A percentile compares a stretch with the other conserved stretches of the same genome.
These are phyloP conservation scores for Phaeodactylum tricornutum DNA, from an alignment of 108 stramenopile genomes.

Conservation along the genomic window DNA sequence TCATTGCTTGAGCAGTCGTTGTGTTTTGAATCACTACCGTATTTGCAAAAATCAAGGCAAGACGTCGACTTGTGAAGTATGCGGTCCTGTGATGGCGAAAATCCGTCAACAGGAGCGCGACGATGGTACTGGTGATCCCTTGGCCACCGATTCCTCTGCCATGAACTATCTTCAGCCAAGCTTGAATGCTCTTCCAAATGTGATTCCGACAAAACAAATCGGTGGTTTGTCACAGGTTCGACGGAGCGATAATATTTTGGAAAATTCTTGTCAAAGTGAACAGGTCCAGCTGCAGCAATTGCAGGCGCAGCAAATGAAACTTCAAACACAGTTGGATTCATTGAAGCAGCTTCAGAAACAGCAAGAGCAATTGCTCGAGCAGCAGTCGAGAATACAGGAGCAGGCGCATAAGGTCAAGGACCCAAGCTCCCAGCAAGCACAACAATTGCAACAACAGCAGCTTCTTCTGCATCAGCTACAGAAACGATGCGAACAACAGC, in stretches of 20 bases:
- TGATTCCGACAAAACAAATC: too few relatives aligned
- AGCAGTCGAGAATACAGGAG: conserved; percentile 22
- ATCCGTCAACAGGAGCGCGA: conserved; percentile 27
- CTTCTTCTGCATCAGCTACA: conserved; percentile 38
- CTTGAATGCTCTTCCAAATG: too few relatives aligned
- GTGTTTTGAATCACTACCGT: conserved; percentile 67
- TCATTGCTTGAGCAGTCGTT: conserved; percentile 66
- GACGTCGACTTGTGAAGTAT: conserved; percentile 59
- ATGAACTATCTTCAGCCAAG: neutral
- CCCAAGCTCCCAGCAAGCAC: conserved; percentile 27
- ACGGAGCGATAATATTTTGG: too few relatives aligned
- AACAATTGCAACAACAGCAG: conserved; percentile 51
- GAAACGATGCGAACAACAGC: conserved; percentile 48
- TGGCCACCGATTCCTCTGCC: neutral
- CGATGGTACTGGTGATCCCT: conserved; percentile 12
- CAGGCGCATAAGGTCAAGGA: conserved; percentile 20
- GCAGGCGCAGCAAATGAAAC: conserved; percentile 23
- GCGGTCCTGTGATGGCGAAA: conserved; percentile 63
- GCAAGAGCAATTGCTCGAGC: conserved; percentile 14
- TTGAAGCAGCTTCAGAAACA: conserved; percentile 28
- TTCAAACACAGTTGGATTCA: conserved; percentile 22
- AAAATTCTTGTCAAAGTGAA: neutral
- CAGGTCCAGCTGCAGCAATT: conserved; percentile 37
- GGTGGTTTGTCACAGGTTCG: neutral
- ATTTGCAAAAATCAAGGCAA: conserved; percentile 55